Evolutionary conservation across 257 asterid genomes (phyloP).

Genomic region (Paulownia fortunei): DNA sequence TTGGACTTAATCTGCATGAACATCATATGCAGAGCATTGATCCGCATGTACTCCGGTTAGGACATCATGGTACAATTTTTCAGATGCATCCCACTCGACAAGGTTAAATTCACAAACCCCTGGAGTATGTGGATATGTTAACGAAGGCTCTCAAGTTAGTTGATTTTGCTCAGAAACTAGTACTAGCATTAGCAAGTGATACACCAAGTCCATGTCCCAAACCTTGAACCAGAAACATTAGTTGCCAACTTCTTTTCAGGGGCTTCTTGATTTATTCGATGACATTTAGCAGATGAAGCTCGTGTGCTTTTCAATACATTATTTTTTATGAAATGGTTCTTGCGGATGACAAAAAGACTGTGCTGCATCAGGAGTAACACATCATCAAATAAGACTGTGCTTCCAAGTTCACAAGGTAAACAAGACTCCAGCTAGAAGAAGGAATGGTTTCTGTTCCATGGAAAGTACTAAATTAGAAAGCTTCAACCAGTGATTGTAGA

Average conservation of each 20-base stretch:
- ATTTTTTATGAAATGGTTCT: neutral
- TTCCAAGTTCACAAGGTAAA: neutral
- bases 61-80: conserved; percentile 47
- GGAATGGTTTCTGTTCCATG: neutral
- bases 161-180: too few species aligned
- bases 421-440: conserved; percentile 21
- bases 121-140: neutral
- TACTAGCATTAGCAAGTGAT: neutral
- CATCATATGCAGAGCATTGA: conserved; percentile 39
- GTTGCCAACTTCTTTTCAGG: too few species aligned
- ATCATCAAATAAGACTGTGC: neutral
- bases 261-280: conserved; percentile 5
- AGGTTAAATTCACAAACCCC: conserved; percentile 1
- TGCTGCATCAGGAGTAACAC: conserved; percentile 18
- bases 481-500: conserved; percentile 35
- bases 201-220: conserved; percentile 1
- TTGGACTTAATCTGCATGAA: conserved; percentile 41
- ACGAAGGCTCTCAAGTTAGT: too few species aligned
- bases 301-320: neutral
- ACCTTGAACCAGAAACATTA: too few species aligned
- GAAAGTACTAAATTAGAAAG: conserved; percentile 12
- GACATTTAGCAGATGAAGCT: conserved; percentile 7
- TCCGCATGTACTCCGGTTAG: conserved; percentile 50
- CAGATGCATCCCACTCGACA: conserved; percentile 48
- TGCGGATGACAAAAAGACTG: neutral